Percentiles rank a stretch among this genome's conserved stretches.
Evolutionary conservation across 2,329 filamentous ascomycete genomes (phyloP).

Genomic region (Nannizziopsis barbatae): DNA sequence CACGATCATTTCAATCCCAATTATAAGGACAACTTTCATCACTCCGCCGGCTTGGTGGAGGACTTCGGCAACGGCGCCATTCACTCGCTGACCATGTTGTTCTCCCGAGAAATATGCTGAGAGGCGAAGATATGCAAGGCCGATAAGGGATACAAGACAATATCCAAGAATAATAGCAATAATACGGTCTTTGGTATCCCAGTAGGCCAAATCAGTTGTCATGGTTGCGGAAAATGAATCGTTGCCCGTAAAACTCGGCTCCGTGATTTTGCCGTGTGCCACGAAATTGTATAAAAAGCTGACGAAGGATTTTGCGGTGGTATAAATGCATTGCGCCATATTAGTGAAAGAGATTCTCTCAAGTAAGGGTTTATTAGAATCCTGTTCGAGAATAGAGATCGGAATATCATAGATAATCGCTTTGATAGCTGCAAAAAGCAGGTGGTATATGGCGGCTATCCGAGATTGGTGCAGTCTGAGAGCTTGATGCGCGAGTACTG

Average conservation of each 20-base stretch:
- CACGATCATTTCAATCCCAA: constrained; percentile 96
- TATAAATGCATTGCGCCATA: neutral
- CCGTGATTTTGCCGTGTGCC: constrained; percentile 22
- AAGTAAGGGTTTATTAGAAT: neutral
- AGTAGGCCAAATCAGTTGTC: constrained; percentile 53
- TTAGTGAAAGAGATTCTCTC: neutral
- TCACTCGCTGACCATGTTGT: constrained; percentile 46
- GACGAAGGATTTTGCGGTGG: constrained; percentile 7
- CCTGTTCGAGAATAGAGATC: constrained; percentile 15
- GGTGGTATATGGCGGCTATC: constrained; percentile 34
- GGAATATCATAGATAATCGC: constrained; percentile 36
- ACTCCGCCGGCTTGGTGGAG: constrained; percentile 91
- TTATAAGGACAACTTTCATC: constrained; percentile 95
- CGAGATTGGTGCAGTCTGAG: constrained; percentile 50
- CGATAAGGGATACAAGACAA: constrained; percentile 58
- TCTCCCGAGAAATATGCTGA: constrained; percentile 56
- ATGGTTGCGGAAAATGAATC: constrained; percentile 24
- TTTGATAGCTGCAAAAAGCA: constrained; percentile 31
- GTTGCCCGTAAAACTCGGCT: constrained; percentile 17
- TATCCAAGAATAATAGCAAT: constrained; percentile 76
- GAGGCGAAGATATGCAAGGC: constrained; percentile 67
- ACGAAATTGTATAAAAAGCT: constrained; percentile 19
- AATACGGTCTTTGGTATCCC: constrained; percentile 57
- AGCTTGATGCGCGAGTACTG: constrained; percentile 61
- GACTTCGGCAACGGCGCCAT: constrained; percentile 63